Evolutionary conservation across 768 basidiomycete species (phyloP).

Genomic region (Paxillus involutus): DNA sequence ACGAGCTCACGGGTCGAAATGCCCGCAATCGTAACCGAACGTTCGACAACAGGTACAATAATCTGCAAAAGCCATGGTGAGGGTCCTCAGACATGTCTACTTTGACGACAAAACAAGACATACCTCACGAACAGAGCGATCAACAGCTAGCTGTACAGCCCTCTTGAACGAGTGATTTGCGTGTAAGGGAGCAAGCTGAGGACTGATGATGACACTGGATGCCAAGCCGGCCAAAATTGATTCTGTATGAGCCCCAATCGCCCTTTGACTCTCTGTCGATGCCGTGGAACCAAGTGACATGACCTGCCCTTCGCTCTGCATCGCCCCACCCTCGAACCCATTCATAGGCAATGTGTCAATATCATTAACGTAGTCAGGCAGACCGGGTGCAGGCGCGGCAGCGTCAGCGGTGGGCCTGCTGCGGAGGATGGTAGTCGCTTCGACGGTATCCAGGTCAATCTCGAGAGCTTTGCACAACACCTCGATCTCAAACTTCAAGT

Average conservation of each 20-base stretch:
- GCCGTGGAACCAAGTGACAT: conserved; percentile 59
- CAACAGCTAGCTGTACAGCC: conserved; percentile 86
- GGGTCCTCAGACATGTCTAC: neutral
- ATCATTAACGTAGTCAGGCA: conserved; percentile 80
- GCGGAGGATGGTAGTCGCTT: conserved; percentile 80
- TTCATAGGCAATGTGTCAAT: conserved; percentile 79
- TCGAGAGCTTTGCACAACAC: conserved; percentile 91
- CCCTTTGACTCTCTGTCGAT: conserved; percentile 64
- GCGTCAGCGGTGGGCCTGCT: conserved; percentile 68
- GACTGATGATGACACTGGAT: conserved; percentile 72
- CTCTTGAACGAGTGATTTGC: conserved; percentile 85
- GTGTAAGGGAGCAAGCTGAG: conserved; percentile 72
- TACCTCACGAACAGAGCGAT: conserved; percentile 93
- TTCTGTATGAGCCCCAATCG: conserved; percentile 78
- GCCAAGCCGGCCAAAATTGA: conserved; percentile 71
- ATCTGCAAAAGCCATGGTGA: conserved; percentile 49
- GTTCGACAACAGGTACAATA: conserved; percentile 94
- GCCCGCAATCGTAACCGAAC: conserved; percentile 97
- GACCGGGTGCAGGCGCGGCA: conserved; percentile 47
- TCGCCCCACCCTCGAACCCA: conserved; percentile 56
- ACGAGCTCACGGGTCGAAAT: conserved; percentile 96
- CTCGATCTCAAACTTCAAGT: conserved; percentile 98
- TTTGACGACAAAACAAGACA: conserved; percentile 8
- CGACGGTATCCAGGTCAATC: conserved; percentile 81
- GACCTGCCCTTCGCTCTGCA: conserved; percentile 57